Conservation (phyloP, 345 rosid species). For the Eucalyptus brandiana region DNA sequence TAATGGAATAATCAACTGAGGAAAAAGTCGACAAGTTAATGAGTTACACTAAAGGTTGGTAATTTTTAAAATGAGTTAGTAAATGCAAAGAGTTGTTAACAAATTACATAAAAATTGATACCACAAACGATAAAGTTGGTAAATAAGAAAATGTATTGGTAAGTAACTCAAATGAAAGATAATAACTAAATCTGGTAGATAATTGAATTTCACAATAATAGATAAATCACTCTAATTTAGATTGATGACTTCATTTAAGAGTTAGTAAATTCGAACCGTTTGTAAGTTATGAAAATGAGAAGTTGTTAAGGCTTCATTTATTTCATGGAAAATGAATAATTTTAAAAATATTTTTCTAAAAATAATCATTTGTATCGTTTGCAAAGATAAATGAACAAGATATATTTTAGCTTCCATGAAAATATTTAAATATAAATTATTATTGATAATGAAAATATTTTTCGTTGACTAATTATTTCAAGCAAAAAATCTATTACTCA, state of each 20-base stretch:
- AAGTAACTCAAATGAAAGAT: neutral
- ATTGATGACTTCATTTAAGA: neutral
- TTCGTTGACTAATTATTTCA: neutral
- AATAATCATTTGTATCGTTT: no score
- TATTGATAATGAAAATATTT: no score
- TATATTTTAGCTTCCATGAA: neutral
- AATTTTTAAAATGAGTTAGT: neutral
- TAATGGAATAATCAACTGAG: neutral
- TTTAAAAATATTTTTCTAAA: no score
- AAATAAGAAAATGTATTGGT: neutral
- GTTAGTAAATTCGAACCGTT: neutral
- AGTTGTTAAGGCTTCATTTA: neutral
- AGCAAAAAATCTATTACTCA: no score
- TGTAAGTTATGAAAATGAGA: neutral
- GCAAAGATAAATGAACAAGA: no score
- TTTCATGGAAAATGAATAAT: neutral
- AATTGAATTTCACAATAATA: neutral
- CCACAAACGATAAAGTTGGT: neutral
- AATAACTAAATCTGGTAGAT: neutral
- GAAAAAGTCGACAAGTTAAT: neutral
- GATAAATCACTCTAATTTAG: neutral
- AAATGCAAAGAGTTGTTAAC: neutral
- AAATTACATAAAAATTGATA: neutral
- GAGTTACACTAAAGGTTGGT: neutral
- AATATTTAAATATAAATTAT: no score